These are phyloP conservation scores for Penicillium rolfsii DNA, from an alignment of 2,329 filamentous ascomycete species.

Conservation along the genomic window DNA sequence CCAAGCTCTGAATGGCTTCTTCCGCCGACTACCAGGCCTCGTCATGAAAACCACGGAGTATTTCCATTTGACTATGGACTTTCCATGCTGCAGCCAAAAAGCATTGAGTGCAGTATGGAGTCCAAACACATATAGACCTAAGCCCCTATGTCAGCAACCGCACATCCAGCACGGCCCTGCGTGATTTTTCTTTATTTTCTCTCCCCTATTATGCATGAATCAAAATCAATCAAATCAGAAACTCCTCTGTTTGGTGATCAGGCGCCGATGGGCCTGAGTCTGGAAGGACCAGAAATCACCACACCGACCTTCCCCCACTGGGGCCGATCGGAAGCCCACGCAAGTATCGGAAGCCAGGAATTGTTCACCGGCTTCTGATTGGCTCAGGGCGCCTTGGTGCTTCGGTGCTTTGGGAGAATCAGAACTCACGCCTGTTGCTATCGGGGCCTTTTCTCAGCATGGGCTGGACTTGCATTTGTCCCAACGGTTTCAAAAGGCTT, in stretches of 20 bases:
- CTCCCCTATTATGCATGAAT: not conserved
- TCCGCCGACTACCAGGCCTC: constrained; percentile 17
- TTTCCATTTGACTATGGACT: not conserved
- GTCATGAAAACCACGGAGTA: not conserved
- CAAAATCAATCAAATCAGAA: not conserved
- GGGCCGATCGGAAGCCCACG: constrained; percentile 2
- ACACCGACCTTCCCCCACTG: constrained; percentile 1
- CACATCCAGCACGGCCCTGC: constrained; percentile 10
- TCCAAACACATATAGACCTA: not conserved
- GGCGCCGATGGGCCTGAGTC: not conserved
- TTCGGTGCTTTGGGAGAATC: constrained; percentile 4
- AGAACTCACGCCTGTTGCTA: not conserved
- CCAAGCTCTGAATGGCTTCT: constrained; percentile 22
- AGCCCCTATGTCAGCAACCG: constrained; percentile 2
- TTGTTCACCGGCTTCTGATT: constrained; percentile 8
- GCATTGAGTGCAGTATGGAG: not conserved
- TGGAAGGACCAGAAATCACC: not conserved
- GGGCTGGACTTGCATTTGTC: constrained; percentile 2
- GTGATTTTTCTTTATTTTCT: constrained; percentile 4
- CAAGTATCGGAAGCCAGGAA: constrained; percentile 8
- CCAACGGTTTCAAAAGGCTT: constrained; percentile 20
- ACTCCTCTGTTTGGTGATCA: not conserved
- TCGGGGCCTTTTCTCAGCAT: not conserved
- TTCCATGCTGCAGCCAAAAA: not conserved
- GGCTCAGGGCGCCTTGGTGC: constrained; percentile 2